These are phyloP conservation scores for Venturia carpophila DNA, from an alignment of 2,329 filamentous ascomycete species.

Conservation along the genomic window DNA sequence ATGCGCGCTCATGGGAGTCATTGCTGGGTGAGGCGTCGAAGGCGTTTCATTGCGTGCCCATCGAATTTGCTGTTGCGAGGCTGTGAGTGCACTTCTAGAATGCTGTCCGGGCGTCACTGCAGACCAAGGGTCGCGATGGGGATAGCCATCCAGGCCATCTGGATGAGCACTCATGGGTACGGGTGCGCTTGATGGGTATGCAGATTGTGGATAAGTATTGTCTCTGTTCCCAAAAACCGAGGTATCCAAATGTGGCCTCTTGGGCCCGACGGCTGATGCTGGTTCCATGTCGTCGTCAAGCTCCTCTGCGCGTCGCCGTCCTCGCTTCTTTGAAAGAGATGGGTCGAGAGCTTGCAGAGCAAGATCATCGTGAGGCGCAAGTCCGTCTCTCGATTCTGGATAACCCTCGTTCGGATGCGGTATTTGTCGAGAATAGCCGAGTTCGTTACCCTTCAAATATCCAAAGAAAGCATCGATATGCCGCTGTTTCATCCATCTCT, in stretches of 20 bases:
- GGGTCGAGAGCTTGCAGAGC: constrained; percentile 77
- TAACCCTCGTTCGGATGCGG: constrained; percentile 57
- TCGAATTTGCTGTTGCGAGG: constrained; percentile 37
- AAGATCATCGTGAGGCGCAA: constrained; percentile 79
- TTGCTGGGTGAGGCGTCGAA: constrained; percentile 63
- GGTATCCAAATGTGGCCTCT: constrained; percentile 55
- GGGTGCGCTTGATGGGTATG: constrained; percentile 43
- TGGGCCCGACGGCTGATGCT: constrained; percentile 38
- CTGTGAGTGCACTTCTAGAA: constrained; percentile 31
- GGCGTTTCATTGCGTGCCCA: constrained; percentile 52
- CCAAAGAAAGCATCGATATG: constrained; percentile 93
- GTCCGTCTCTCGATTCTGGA: constrained; percentile 66
- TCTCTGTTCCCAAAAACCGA: constrained; percentile 34
- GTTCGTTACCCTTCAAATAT: constrained; percentile 69
- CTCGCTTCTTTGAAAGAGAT: constrained; percentile 57
- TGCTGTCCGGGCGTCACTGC: constrained; percentile 31
- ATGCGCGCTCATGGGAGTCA: constrained; percentile 55
- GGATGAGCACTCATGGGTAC: constrained; percentile 48
- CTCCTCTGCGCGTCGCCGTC: constrained; percentile 54
- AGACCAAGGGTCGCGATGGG: constrained; percentile 39
- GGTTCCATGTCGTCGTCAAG: constrained; percentile 48
- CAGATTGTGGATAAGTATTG: constrained; percentile 34
- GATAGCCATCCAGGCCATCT: constrained; percentile 43
- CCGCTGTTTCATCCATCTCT: constrained; percentile 97
- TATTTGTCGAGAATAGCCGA: constrained; percentile 72